Base-by-base conservation (phyloP, 2,329 filamentous ascomycete species). In the Hymenoscyphus repandus region DNA sequence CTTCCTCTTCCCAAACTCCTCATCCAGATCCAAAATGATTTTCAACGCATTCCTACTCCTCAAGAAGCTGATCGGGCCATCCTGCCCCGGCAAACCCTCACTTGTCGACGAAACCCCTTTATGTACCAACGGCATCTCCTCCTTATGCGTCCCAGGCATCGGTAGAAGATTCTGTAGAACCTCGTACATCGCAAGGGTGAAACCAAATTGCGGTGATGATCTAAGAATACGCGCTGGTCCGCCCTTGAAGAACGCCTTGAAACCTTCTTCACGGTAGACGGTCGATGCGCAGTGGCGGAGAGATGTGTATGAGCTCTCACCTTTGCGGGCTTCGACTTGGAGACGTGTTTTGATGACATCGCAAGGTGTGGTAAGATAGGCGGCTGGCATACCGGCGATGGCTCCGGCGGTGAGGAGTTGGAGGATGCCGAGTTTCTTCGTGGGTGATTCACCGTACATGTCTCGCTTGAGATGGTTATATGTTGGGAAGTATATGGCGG, bases 271-370 rank as follows among this genome's bases (percentile, higher is more conserved):
- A 69, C 85, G 83, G 74, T 78, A 85, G 63, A 99, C 88, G 12
- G 89, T 95, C 62, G 72, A 72, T 34, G 93, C 93, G 48, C 85
- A 88, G 72, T 99, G 90, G 50, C 90, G 82, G 43, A 99, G 79
- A 42, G 88, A 88, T 38, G 82, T 93, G 77, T 99, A 99, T 44
- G 79, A 78, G 3, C 85, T 85, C 64, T 99, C 92, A 57, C 93
- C 93, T 77, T 97, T 97, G 58, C 93, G 87, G 18, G 92, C 91
- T 71, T 99, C 93, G 52, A 99, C 93, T 70, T 99, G 93, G 53
- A 99, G 79, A 68, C 93, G 87, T 2, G 93, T 99, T 79, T 99
- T 99, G 84, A 99, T 97, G 55, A 99, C 93, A 66, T 99, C 93
- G 74, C 88, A 96, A 0, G 93, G 93, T 1, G 93, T 99, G 20